Conservation (phyloP, 2,329 filamentous ascomycete genomes). For the Coniochaeta ligniaria region DNA sequence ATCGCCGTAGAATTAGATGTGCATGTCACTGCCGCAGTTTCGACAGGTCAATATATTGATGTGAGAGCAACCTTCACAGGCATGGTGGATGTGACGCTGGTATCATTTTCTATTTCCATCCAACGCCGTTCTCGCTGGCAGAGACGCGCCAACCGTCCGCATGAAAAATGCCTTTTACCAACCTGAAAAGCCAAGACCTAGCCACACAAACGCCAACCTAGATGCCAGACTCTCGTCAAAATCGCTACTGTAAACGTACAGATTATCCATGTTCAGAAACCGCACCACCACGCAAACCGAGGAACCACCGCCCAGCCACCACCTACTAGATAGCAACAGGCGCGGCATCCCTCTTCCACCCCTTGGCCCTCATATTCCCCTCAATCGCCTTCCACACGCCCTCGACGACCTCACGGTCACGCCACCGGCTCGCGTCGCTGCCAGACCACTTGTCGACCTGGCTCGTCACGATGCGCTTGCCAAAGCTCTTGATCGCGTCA, state of each 20-base stretch:
- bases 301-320: neutral
- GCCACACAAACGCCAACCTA: neutral
- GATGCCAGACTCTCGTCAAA: neutral
- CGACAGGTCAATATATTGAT: neutral
- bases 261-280: neutral
- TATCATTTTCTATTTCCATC: neutral
- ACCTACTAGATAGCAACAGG: conserved; percentile 41
- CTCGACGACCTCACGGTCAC: conserved; percentile 90
- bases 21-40: too few species aligned
- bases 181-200: neutral
- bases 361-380: conserved; percentile 75
- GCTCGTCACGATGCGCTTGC: conserved; percentile 71
- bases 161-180: neutral
- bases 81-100: neutral
- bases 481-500: conserved; percentile 74
- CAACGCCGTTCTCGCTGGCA: neutral
- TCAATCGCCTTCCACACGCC: conserved; percentile 87
- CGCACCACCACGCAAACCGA: neutral
- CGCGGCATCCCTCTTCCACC: conserved; percentile 70
- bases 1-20: neutral
- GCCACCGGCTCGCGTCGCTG: conserved; percentile 57
- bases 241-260: neutral
- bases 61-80: neutral
- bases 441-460: conserved; percentile 73
- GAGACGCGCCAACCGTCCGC: neutral